Evolutionary conservation across 2,329 filamentous ascomycete species (phyloP).

Genomic region (Ilyonectria mors-panacis): DNA sequence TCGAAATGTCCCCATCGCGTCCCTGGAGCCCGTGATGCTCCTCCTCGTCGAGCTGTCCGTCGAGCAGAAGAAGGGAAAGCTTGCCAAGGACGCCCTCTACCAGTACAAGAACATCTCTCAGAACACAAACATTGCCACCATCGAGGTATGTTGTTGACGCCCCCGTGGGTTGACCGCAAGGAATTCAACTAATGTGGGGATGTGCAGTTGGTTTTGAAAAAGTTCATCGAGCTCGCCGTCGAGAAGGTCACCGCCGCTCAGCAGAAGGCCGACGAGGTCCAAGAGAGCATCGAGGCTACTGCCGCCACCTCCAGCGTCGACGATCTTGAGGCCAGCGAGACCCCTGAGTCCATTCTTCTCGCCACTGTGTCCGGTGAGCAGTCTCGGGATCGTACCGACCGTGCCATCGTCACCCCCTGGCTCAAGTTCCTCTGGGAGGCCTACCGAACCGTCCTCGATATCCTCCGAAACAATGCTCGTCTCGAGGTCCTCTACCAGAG

Average conservation of each 20-base stretch:
- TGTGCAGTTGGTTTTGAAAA: constrained; percentile 87
- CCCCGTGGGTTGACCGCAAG: constrained; percentile 15
- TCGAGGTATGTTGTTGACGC: constrained; percentile 77
- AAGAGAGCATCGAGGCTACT: constrained; percentile 86
- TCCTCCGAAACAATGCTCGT: constrained; percentile 98
- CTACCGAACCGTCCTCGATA: constrained; percentile 97
- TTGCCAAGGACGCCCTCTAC: constrained; percentile 98
- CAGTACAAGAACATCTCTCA: constrained; percentile 99
- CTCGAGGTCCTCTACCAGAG: constrained; percentile 98
- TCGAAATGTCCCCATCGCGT: constrained; percentile 95
- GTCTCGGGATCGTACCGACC: constrained; percentile 95
- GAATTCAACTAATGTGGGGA: constrained; percentile 39
- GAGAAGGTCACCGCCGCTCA: constrained; percentile 97
- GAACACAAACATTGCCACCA: constrained; percentile 98
- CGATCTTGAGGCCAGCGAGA: constrained; percentile 96
- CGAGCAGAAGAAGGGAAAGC: constrained; percentile 97
- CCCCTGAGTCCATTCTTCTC: constrained; percentile 96
- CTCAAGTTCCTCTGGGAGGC: constrained; percentile 99
- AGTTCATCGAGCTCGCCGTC: constrained; percentile 97
- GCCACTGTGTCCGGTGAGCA: constrained; percentile 99
- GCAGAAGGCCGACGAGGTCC: constrained; percentile 94
- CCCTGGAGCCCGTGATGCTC: constrained; percentile 98
- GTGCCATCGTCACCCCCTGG: constrained; percentile 98
- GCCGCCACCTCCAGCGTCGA: constrained; percentile 80
- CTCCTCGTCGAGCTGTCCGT: constrained; percentile 97